Percentiles rank a stretch among this genome's conserved stretches.
Evolutionary conservation across 1,139 yeast species (phyloP).

Genomic region (Scheffersomyces lignicola): DNA sequence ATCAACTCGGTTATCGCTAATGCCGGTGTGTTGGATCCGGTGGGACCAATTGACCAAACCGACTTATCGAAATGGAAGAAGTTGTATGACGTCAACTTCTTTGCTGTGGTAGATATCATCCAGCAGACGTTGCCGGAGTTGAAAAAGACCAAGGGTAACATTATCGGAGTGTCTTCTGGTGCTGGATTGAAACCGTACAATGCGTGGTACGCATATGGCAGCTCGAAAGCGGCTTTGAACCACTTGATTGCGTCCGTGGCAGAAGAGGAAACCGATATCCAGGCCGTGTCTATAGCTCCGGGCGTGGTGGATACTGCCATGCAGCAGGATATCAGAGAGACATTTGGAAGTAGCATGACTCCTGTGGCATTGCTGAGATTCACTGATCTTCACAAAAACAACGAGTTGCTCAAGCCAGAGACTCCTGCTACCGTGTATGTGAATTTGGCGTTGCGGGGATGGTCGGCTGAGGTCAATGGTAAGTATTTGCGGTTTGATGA

Average conservation of each 20-base stretch:
- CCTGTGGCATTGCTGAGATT: slow-evolving; percentile 57
- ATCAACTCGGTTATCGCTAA: slow-evolving; percentile 76
- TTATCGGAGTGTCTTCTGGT: slow-evolving; percentile 82
- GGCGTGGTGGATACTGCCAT: slow-evolving; percentile 90
- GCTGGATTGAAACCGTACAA: slow-evolving; percentile 62
- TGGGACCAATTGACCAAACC: slow-evolving; percentile 53
- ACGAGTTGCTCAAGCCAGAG: slow-evolving; percentile 59
- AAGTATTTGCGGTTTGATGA: slow-evolving; percentile 63
- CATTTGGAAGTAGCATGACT: slow-evolving; percentile 56
- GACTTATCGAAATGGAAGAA: slow-evolving; percentile 58
- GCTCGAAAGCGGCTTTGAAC: slow-evolving; percentile 87
- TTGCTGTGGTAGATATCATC: slow-evolving; percentile 68
- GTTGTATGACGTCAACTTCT: slow-evolving; percentile 75
- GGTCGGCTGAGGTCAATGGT: slow-evolving; percentile 59
- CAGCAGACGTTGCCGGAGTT: slow-evolving; percentile 59
- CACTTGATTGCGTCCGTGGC: slow-evolving; percentile 68
- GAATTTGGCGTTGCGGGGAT: slow-evolving; percentile 60
- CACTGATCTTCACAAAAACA: slow-evolving; percentile 53
- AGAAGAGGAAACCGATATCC: slow-evolving; percentile 60
- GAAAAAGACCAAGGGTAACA: slow-evolving; percentile 55
- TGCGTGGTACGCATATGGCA: slow-evolving; percentile 91
- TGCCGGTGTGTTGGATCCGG: slow-evolving; percentile 89
- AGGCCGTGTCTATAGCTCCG: slow-evolving; percentile 77
- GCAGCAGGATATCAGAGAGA: slow-evolving; percentile 76
- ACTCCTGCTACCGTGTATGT: slow-evolving; percentile 72